Conservation (phyloP, 2,329 filamentous ascomycete species). For the Trichoderma atroviride region DNA sequence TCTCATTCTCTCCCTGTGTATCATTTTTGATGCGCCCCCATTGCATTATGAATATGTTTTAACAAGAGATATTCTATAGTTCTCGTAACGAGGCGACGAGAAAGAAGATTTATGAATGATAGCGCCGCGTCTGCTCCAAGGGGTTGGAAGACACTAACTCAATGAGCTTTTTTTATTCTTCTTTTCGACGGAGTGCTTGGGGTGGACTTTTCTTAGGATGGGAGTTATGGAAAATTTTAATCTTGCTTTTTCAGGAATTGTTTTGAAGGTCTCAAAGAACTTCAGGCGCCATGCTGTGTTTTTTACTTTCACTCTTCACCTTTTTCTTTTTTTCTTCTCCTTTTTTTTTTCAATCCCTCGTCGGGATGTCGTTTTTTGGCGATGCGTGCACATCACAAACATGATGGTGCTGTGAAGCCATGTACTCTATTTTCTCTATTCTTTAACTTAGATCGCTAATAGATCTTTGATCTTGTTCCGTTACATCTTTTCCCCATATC, state of each 20-base stretch:
- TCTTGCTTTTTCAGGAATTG: constrained; percentile 1
- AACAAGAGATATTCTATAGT: background rate
- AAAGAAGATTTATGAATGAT: background rate
- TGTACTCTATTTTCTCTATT: background rate
- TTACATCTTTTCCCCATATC: background rate
- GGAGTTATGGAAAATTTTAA: constrained; percentile 26
- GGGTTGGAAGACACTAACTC: background rate
- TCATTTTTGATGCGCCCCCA: background rate
- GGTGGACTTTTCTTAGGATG: constrained; percentile 16
- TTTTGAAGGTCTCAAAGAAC: constrained; percentile 5
- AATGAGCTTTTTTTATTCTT: constrained; percentile 4
- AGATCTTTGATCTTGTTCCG: constrained; percentile 16
- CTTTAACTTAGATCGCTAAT: constrained; percentile 22
- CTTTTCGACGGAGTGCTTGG: constrained; percentile 10
- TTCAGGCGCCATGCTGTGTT: constrained; percentile 1
- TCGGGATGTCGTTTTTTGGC: background rate
- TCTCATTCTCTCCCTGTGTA: background rate
- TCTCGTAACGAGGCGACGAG: constrained; percentile 14
- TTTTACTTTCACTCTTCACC: background rate
- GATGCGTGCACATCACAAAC: background rate
- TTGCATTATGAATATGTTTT: background rate
- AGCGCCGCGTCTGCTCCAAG: background rate
- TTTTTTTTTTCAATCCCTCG: background rate
- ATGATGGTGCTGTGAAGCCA: constrained; percentile 3
- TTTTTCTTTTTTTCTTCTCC: background rate